Evolutionary conservation across 257 asterid species (phyloP), one percentile per base, ranked within the genome.

Genomic region (Plantago elongata): DNA sequence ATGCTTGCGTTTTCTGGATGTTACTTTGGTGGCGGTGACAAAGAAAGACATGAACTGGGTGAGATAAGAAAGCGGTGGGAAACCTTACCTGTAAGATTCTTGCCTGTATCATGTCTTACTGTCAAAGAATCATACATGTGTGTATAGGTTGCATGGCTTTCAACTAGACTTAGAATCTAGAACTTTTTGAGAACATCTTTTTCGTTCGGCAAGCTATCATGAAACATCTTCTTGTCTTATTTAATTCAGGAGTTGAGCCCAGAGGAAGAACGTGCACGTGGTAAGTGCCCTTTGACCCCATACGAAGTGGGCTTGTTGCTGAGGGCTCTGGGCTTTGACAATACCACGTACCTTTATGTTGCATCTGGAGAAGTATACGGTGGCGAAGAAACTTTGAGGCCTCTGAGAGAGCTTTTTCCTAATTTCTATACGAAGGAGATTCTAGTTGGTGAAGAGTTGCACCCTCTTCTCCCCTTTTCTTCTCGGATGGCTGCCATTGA

Each of bases 341-440:
- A 93, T 69, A 89, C 74, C 77, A 87, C 99, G 0, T 83, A 82
- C 72, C 73, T 93, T 38, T 93, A 82, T 63, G 92, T 93, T 62
- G 99, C 99, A 77, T 93, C 99, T 62, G 99, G 99, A 72, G 99
- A 93, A 78, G 79, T 93, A 74, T 93, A 93, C 49, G 99, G 99
- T 7, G 99, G 99, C 56, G 99, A 93, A 74, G 95, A 87, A 75
- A 89, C 99, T 55, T 72, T 93, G 73, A 84, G 82, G 77, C 99
- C 99, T 38, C 84, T 93, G 57, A 89, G 83, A 77, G 94, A 85
- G 75, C 92, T 93, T 59, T 93, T 93, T 71, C 99, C 99, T 15
- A 89, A 93, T 72, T 87, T 89, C 56, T 89, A 87, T 68, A 89
- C 97, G 4, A 93, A 93, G 76, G 99, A 93, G 82, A 87, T 87